These are phyloP conservation scores for Poronia punctata DNA, from an alignment of 495 filamentous ascomycete species.

Conservation along the genomic window DNA sequence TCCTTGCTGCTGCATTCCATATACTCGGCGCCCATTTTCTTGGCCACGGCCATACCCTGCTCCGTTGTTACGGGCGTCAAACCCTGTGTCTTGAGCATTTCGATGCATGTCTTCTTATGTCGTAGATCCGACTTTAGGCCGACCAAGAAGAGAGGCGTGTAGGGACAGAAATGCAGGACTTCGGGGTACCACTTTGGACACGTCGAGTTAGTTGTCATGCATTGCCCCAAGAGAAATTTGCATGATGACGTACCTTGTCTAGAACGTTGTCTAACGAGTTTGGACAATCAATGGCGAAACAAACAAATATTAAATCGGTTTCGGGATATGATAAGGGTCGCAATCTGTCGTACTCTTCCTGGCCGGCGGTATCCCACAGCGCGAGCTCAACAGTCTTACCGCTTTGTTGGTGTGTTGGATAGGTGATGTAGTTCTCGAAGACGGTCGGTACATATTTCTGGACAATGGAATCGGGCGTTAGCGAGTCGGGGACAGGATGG, in stretches of 20 bases:
- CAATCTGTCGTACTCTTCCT: conserved; percentile 96
- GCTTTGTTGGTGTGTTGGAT: conserved; percentile 75
- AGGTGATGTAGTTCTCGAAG: conserved; percentile 99
- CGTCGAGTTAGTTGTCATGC: conserved; percentile 8
- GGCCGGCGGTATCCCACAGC: conserved; percentile 96
- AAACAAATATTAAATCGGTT: conserved; percentile 95
- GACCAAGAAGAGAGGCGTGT: conserved; percentile 89
- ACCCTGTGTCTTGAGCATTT: conserved; percentile 95
- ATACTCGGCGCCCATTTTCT: conserved; percentile 88
- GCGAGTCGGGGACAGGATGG: background rate
- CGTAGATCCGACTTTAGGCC: conserved; percentile 96
- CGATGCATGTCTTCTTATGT: conserved; percentile 88
- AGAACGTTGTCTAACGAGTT: conserved; percentile 97
- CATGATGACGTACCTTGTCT: conserved; percentile 69
- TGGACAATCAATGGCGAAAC: conserved; percentile 98
- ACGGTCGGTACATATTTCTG: conserved; percentile 99
- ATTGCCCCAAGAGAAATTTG: background rate
- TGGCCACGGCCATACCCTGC: conserved; percentile 80
- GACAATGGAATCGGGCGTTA: conserved; percentile 12
- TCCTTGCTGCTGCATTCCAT: conserved; percentile 98
- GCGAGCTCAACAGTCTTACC: conserved; percentile 94
- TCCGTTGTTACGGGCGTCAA: conserved; percentile 88
- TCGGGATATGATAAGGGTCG: conserved; percentile 95
- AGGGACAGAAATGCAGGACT: conserved; percentile 97
- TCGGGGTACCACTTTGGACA: conserved; percentile 87